These are phyloP conservation scores for Furcasterigmium sp. DNA, from an alignment of 2,329 filamentous ascomycete genomes.

Conservation along the genomic window DNA sequence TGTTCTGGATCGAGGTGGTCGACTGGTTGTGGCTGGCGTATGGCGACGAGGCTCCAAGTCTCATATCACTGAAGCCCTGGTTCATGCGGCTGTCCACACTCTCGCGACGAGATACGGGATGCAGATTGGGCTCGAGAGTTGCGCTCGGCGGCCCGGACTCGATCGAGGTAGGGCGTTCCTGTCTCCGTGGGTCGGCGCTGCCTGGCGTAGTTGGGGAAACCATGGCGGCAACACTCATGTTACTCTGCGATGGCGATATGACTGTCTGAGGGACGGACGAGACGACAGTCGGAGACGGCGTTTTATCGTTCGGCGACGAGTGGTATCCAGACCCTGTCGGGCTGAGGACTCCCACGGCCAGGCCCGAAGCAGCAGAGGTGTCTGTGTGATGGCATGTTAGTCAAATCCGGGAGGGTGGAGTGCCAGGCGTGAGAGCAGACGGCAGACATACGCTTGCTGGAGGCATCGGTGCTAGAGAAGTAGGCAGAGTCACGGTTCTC, in stretches of 20 bases:
- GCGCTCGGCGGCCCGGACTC: conserved; percentile 18
- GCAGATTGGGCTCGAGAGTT: conserved; percentile 24
- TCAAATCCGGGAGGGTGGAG: not conserved
- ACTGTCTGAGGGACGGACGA: conserved; percentile 47
- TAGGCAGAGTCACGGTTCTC: conserved; percentile 40
- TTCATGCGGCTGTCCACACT: conserved; percentile 79
- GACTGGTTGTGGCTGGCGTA: conserved; percentile 76
- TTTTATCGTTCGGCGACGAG: conserved; percentile 51
- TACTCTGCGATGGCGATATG: conserved; percentile 49
- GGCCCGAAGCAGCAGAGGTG: conserved; percentile 37
- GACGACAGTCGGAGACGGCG: conserved; percentile 52
- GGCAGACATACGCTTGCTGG: conserved; percentile 33
- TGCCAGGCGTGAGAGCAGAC: conserved; percentile 12
- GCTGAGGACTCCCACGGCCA: conserved; percentile 9
- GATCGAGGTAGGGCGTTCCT: conserved; percentile 33
- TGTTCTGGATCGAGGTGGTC: conserved; percentile 68
- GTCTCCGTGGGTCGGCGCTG: conserved; percentile 35
- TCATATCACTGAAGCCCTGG: conserved; percentile 63
- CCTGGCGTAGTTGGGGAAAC: conserved; percentile 53
- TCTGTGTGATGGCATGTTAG: conserved; percentile 22
- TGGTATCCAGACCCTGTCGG: conserved; percentile 40
- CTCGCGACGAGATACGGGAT: conserved; percentile 50
- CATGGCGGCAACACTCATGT: conserved; percentile 64
- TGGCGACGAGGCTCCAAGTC: conserved; percentile 61
- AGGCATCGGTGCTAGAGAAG: conserved; percentile 36